Evolutionary conservation across 164 flowering plant genomes (phyloP).

Genomic region (Vitis cinerea): DNA sequence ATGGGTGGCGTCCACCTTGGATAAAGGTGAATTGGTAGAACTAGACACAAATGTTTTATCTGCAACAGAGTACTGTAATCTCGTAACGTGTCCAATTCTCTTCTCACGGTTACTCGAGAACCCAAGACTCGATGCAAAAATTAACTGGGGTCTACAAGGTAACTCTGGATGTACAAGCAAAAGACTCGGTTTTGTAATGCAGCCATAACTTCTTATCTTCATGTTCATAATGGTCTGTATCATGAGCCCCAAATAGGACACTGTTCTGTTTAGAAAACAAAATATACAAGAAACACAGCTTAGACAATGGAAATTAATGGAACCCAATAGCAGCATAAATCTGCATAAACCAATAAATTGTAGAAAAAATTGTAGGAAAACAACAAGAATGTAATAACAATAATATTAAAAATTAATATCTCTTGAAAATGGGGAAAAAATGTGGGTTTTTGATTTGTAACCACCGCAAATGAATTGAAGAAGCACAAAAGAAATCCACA

Average conservation of each 20-base stretch:
- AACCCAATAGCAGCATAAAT: too few species aligned
- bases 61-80: conserved; percentile 33
- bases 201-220: conserved; percentile 42
- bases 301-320: too few species aligned
- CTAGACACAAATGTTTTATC: conserved; percentile 39
- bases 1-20: conserved; percentile 22
- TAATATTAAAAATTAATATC: too few species aligned
- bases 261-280: too few species aligned
- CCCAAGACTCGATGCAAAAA: conserved; percentile 16
- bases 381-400: too few species aligned
- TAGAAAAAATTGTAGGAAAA: too few species aligned
- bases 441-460: too few species aligned
- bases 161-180: conserved; percentile 49
- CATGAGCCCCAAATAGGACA: background rate
- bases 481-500: too few species aligned
- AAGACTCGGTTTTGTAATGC: conserved; percentile 51
- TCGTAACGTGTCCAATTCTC: conserved; percentile 30
- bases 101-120: conserved; percentile 22
- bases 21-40: conserved; percentile 27
- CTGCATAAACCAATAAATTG: too few species aligned
- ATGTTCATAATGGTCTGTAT: conserved; percentile 18
- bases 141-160: conserved; percentile 30
- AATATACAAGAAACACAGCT: too few species aligned
- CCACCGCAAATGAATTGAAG: too few species aligned
- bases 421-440: too few species aligned